Evolutionary conservation across 805 yeast genomes (phyloP).

Genomic region (Lachancea nothofagi): DNA sequence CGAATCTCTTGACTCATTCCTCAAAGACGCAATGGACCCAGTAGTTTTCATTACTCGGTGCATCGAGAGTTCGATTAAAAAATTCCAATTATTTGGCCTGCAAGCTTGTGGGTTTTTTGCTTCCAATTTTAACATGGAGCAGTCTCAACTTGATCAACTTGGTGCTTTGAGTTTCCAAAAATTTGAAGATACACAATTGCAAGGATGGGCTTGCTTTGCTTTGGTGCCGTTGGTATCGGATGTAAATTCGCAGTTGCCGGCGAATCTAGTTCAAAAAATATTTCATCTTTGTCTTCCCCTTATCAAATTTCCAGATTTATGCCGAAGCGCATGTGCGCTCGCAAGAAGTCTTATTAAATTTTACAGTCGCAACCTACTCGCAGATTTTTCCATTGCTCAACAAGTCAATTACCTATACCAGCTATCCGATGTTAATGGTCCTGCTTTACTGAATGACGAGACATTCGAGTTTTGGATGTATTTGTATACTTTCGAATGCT

Average conservation of each 20-base stretch:
- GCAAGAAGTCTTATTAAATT: conserved; percentile 19
- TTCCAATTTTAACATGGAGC: conserved; percentile 7
- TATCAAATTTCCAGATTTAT: conserved; percentile 22
- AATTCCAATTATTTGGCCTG: conserved; percentile 14
- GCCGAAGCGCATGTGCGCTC: conserved; percentile 25
- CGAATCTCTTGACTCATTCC: conserved; percentile 10
- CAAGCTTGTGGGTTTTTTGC: conserved; percentile 21
- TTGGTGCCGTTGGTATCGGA: conserved; percentile 22
- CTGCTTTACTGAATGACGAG: conserved; percentile 41
- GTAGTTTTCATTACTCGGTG: conserved; percentile 18
- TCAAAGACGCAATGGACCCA: conserved; percentile 15
- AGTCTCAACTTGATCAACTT: conserved; percentile 6
- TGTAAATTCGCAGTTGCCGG: not conserved
- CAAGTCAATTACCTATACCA: conserved; percentile 49
- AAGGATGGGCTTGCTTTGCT: conserved; percentile 21
- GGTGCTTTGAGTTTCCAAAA: conserved; percentile 12
- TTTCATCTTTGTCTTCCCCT: conserved; percentile 34
- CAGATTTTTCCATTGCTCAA: conserved; percentile 40
- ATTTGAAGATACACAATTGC: conserved; percentile 16
- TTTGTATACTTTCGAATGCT: conserved; percentile 35
- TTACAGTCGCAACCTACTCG: conserved; percentile 12
- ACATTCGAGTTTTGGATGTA: conserved; percentile 52
- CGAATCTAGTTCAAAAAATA: conserved; percentile 12
- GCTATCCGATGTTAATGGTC: conserved; percentile 57
- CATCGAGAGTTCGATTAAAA: conserved; percentile 10